Percentiles rank a stretch among this genome's conserved stretches.
These are phyloP conservation scores for Sarocladium kiliense DNA, from an alignment of 2,329 filamentous ascomycete species.

Conservation along the genomic window DNA sequence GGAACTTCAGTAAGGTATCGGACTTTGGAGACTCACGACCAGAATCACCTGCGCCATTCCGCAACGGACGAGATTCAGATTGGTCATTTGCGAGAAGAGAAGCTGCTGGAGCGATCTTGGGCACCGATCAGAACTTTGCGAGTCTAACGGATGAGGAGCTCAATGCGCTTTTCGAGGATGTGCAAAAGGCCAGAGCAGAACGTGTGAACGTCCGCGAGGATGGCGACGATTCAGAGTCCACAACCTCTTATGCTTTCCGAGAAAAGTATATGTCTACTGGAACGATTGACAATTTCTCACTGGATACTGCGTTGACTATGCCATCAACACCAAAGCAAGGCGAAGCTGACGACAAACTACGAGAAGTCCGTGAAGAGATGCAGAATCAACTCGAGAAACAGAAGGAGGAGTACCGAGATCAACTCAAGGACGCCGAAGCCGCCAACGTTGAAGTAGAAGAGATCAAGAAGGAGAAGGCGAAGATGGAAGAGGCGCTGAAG, in stretches of 20 bases:
- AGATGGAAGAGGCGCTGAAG: slow-evolving; percentile 77
- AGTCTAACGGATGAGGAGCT: slow-evolving; percentile 90
- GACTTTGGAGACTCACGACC: slow-evolving; percentile 75
- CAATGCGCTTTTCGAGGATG: slow-evolving; percentile 87
- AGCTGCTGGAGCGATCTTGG: slow-evolving; percentile 85
- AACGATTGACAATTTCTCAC: slow-evolving; percentile 90
- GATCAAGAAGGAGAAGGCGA: slow-evolving; percentile 73
- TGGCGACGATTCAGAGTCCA: slow-evolving; percentile 86
- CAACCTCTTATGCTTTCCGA: slow-evolving; percentile 77
- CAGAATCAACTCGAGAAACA: slow-evolving; percentile 77
- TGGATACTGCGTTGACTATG: slow-evolving; percentile 91
- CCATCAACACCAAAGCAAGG: slow-evolving; percentile 82
- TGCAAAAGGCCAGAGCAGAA: slow-evolving; percentile 79
- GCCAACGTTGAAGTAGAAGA: slow-evolving; percentile 77
- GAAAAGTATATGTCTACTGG: slow-evolving; percentile 96
- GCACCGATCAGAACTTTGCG: slow-evolving; percentile 85
- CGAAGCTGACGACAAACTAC: slow-evolving; percentile 70
- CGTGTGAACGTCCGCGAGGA: slow-evolving; percentile 68
- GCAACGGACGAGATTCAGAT: slow-evolving; percentile 74
- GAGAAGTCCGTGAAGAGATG: slow-evolving; percentile 74
- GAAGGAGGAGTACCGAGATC: slow-evolving; percentile 76
- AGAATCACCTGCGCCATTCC: slow-evolving; percentile 70
- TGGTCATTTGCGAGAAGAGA: slow-evolving; percentile 93
- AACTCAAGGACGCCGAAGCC: slow-evolving; percentile 69
- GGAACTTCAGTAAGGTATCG: slow-evolving; percentile 74